Evolutionary conservation across 805 yeast genomes (phyloP).

Genomic region (Candida lessepsii): DNA sequence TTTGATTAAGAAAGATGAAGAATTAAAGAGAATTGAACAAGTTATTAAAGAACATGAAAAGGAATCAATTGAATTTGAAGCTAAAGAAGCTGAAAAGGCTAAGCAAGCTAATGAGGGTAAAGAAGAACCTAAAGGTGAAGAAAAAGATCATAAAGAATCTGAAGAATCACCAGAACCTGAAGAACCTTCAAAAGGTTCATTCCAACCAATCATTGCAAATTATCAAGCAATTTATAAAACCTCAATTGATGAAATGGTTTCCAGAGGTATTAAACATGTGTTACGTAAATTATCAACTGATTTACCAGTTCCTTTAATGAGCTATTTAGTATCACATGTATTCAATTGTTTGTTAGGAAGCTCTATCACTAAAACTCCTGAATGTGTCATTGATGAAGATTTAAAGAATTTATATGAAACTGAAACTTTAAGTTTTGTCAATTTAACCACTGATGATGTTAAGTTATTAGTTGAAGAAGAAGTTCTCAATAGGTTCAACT

Average conservation of each 20-base stretch:
- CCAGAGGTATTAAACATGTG: slow-evolving; percentile 77
- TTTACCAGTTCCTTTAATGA: slow-evolving; percentile 54
- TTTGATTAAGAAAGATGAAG: slow-evolving; percentile 19
- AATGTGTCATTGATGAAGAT: slow-evolving; percentile 41
- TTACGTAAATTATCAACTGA: slow-evolving; percentile 48
- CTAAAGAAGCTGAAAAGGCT: slow-evolving; percentile 22
- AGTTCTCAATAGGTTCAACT: slow-evolving; percentile 64
- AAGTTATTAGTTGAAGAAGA: slow-evolving; percentile 47
- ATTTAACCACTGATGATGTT: slow-evolving; percentile 48
- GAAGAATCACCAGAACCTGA: slow-evolving; percentile 24
- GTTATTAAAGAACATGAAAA: slow-evolving; percentile 26
- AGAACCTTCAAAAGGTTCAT: slow-evolving; percentile 33
- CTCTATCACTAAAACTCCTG: slow-evolving; percentile 39
- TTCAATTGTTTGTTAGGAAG: slow-evolving; percentile 69
- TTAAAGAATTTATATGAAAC: slow-evolving; percentile 42
- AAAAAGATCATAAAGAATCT: slow-evolving; percentile 26
- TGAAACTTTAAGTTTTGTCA: slow-evolving; percentile 40
- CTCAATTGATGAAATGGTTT: slow-evolving; percentile 65
- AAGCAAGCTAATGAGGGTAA: too few relatives aligned
- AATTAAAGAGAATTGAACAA: slow-evolving; percentile 18
- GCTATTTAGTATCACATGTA: slow-evolving; percentile 64
- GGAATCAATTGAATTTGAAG: too few relatives aligned
- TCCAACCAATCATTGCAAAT: slow-evolving; percentile 42
- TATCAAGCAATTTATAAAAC: slow-evolving; percentile 48
- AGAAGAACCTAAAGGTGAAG: slow-evolving; percentile 25